Evolutionary conservation across 2,329 filamentous ascomycete genomes (phyloP).

Genomic region (Lecanicillium sp.): DNA sequence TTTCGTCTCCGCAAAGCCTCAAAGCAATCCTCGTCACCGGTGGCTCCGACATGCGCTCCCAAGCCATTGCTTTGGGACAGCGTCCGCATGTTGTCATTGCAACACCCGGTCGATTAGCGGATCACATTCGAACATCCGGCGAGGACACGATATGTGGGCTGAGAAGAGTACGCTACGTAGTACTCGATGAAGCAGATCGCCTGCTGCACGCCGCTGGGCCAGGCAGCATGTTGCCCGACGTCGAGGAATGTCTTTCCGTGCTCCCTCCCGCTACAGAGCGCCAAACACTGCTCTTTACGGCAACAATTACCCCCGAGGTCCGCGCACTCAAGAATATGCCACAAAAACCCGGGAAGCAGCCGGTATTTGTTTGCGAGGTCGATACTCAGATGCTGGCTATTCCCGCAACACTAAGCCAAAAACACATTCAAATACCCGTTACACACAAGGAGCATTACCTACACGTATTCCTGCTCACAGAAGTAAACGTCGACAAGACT

Average conservation of each 20-base stretch:
- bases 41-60: slow-evolving; percentile 83
- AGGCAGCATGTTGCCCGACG: slow-evolving; percentile 89
- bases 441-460: slow-evolving; percentile 94
- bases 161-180: slow-evolving; percentile 70
- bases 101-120: slow-evolving; percentile 84
- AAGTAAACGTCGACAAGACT: slow-evolving; percentile 64
- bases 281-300: slow-evolving; percentile 95
- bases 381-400: slow-evolving; percentile 69
- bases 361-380: slow-evolving; percentile 84
- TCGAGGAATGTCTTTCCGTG: slow-evolving; percentile 77
- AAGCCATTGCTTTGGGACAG: slow-evolving; percentile 74
- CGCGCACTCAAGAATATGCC: slow-evolving; percentile 75
- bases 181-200: slow-evolving; percentile 93
- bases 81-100: slow-evolving; percentile 90
- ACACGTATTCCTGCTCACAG: slow-evolving; percentile 77
- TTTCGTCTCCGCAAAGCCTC: slow-evolving; percentile 78
- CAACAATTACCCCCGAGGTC: slow-evolving; percentile 89
- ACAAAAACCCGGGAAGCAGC: slow-evolving; percentile 56
- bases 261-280: slow-evolving; percentile 69
- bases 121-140: slow-evolving; percentile 87
- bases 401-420: slow-evolving; percentile 72
- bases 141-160: slow-evolving; percentile 83
- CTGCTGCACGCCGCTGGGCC: slow-evolving; percentile 63
- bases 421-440: slow-evolving; percentile 79
- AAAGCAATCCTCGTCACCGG: slow-evolving; percentile 88